Conservation (phyloP, 163 green algal species). For the Chlamydomonas reinhardtii region DNA sequence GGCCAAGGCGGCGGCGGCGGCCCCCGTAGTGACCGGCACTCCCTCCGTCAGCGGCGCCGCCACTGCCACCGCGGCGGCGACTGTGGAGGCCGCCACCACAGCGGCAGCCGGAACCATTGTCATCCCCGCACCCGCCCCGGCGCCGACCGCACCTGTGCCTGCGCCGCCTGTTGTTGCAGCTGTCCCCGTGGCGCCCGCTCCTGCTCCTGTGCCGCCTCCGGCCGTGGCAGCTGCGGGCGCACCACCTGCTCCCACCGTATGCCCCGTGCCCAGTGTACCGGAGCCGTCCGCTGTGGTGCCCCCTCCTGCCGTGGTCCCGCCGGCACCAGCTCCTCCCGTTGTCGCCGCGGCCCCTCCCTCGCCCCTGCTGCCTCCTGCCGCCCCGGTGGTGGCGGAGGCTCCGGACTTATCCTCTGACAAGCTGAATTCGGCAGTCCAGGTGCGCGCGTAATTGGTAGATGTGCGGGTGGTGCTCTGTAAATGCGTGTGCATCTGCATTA, state of each 20-base stretch:
- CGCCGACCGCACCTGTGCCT: not conserved
- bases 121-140: not conserved
- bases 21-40: too few relatives aligned
- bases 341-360: too few relatives aligned
- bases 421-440: conserved; percentile 17
- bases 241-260: not conserved
- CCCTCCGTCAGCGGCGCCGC: not conserved
- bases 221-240: not conserved
- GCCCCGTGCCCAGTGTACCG: not conserved
- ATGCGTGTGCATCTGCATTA: too few relatives aligned
- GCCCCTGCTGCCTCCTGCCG: too few relatives aligned
- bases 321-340: not conserved
- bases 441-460: not conserved
- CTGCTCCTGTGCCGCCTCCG: not conserved
- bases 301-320: not conserved
- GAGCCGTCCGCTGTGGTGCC: not conserved
- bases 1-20: not conserved
- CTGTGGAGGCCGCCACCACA: not conserved
- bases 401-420: not conserved
- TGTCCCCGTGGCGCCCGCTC: not conserved
- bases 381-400: too few relatives aligned
- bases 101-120: conserved; percentile 8
- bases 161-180: not conserved
- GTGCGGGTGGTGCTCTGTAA: not conserved
- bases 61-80: not conserved